A percentile compares a stretch with the other conserved stretches of the same genome.
phyloP scores from a whole-genome alignment of 352 stramenopile genomes.

The Phytophthora niederhauseri region DNA sequence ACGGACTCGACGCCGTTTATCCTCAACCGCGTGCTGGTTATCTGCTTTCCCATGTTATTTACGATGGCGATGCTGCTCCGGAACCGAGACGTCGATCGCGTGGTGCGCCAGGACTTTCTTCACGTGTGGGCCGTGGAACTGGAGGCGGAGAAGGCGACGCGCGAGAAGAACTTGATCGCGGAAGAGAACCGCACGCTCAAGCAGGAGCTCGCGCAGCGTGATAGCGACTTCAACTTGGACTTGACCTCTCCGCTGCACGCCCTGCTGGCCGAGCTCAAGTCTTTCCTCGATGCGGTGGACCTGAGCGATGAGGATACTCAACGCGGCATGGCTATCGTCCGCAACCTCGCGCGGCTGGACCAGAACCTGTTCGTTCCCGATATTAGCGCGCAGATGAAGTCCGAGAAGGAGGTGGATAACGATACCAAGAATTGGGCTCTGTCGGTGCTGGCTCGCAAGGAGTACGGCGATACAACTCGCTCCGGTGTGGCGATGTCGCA shows the following conservation, averaged over 20 bases:
- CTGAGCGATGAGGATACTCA: conserved; percentile 65
- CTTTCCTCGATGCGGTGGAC: conserved; percentile 71
- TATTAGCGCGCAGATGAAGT: conserved; percentile 84
- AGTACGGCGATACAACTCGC: conserved; percentile 66
- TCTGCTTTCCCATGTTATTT: conserved; percentile 76
- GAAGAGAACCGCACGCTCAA: conserved; percentile 86
- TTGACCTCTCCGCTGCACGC: conserved; percentile 75
- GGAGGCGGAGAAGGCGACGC: conserved; percentile 69
- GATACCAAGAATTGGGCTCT: conserved; percentile 87
- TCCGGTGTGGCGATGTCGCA: conserved; percentile 61
- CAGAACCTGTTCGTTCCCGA: conserved; percentile 87
- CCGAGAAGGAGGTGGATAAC: conserved; percentile 75
- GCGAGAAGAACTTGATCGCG: conserved; percentile 82
- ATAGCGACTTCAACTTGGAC: conserved; percentile 76
- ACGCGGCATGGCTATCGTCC: conserved; percentile 65
- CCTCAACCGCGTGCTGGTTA: conserved; percentile 66
- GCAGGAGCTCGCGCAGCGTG: conserved; percentile 73
- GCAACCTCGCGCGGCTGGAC: conserved; percentile 72
- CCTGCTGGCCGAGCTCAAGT: conserved; percentile 77
- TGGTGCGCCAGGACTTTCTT: conserved; percentile 81
- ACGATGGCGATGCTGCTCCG: conserved; percentile 72
- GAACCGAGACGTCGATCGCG: conserved; percentile 76
- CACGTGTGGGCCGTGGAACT: conserved; percentile 81
- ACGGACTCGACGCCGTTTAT: conserved; percentile 69
- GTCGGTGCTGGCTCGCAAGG: conserved; percentile 74